Evolutionary conservation across 176 grass and related monocot species (phyloP).

Genomic region (Hordeum marinum): DNA sequence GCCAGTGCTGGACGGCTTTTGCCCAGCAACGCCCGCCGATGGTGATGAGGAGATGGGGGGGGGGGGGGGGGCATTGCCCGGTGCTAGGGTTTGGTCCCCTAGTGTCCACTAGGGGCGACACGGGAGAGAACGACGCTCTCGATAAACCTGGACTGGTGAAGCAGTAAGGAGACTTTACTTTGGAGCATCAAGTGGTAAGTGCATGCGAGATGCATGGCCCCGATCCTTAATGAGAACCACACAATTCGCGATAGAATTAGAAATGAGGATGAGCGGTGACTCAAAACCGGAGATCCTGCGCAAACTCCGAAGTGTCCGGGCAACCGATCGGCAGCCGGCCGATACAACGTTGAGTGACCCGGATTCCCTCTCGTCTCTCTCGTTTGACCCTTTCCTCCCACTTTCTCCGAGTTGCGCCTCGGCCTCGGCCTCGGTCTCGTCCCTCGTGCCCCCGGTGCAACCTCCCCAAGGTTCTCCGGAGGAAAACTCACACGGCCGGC

Average conservation of each 20-base stretch:
- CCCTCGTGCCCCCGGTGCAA: not conserved
- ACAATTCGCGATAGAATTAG: not conserved
- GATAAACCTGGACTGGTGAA: too few relatives aligned
- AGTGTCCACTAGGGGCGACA: too few relatives aligned
- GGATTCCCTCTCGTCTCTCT: not conserved
- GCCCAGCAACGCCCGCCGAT: too few relatives aligned
- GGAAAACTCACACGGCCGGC: not conserved
- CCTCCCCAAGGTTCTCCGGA: too few relatives aligned
- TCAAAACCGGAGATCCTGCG: not conserved
- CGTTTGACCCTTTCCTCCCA: not conserved
- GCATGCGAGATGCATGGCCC: not conserved
- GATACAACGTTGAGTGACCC: not conserved
- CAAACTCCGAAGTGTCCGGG: conserved; percentile 22
- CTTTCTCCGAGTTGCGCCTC: not conserved
- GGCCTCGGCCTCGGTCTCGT: not conserved
- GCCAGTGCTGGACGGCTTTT: too few relatives aligned
- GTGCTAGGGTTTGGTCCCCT: too few relatives aligned
- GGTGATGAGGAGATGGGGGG: too few relatives aligned
- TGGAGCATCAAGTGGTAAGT: not conserved
- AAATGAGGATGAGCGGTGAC: not conserved
- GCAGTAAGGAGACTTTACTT: too few relatives aligned
- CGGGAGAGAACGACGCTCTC: too few relatives aligned
- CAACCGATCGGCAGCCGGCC: not conserved
- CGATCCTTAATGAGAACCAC: not conserved
- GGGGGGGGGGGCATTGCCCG: too few relatives aligned